These are phyloP conservation scores for Solanum tarijense DNA, from an alignment of 257 asterid species.

Conservation along the genomic window DNA sequence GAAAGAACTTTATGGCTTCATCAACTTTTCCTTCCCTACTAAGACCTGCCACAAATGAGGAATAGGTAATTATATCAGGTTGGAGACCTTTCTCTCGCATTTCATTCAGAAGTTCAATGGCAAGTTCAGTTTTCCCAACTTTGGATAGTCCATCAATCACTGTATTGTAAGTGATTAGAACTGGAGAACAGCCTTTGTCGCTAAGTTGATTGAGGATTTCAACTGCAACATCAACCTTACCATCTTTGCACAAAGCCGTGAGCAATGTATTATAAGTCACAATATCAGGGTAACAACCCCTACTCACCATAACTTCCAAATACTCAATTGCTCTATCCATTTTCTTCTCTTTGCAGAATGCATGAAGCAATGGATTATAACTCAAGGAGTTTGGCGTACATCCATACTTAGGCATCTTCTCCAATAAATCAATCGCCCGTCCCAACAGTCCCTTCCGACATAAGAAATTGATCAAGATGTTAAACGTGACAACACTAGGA, in stretches of 20 bases:
- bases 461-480: slow-evolving; percentile 69
- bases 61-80: slow-evolving; percentile 67
- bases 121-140: slow-evolving; percentile 54
- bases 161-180: slow-evolving; percentile 68
- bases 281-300: slow-evolving; percentile 81
- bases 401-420: slow-evolving; percentile 71
- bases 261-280: slow-evolving; percentile 84
- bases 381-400: slow-evolving; percentile 76
- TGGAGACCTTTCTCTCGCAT: slow-evolving; percentile 57
- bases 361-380: slow-evolving; percentile 77
- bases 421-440: slow-evolving; percentile 65
- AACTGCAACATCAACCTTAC: slow-evolving; percentile 69
- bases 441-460: slow-evolving; percentile 61
- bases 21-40: slow-evolving; percentile 75
- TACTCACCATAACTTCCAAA: slow-evolving; percentile 66
- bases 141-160: slow-evolving; percentile 82
- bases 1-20: slow-evolving; percentile 54
- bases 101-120: slow-evolving; percentile 47
- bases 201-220: slow-evolving; percentile 64
- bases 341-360: slow-evolving; percentile 80
- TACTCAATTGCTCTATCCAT: slow-evolving; percentile 81
- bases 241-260: slow-evolving; percentile 77
- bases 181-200: slow-evolving; percentile 63
- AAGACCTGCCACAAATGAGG: slow-evolving; percentile 60
- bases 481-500: slow-evolving; percentile 80